Conservation (phyloP, 2,329 filamentous ascomycete genomes). For the Diaporthe longicolla region DNA sequence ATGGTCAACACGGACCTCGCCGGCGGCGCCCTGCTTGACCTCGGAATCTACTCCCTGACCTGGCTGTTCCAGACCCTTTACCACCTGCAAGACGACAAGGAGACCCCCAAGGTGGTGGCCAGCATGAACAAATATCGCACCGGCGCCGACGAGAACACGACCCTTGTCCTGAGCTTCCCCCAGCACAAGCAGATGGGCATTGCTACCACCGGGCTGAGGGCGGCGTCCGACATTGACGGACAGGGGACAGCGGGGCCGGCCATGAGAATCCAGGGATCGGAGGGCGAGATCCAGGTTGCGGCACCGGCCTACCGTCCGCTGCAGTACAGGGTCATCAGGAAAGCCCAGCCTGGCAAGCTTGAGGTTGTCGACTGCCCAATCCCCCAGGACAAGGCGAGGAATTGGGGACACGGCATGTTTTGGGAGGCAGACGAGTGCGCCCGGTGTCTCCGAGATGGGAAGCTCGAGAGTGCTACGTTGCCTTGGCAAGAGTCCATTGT, state of each 20-base stretch:
- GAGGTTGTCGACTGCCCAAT: conserved; percentile 69
- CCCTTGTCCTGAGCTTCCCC: conserved; percentile 83
- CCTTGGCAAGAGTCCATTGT: conserved; percentile 82
- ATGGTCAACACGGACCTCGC: conserved; percentile 88
- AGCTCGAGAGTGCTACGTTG: conserved; percentile 79
- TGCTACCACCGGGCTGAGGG: conserved; percentile 75
- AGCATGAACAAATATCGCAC: conserved; percentile 81
- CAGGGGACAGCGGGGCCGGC: conserved; percentile 73
- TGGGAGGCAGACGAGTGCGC: conserved; percentile 62
- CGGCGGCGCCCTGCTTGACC: conserved; percentile 85
- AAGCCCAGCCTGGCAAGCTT: conserved; percentile 60
- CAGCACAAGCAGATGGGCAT: conserved; percentile 78
- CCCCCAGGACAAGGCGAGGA: conserved; percentile 61
- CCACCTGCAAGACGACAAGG: conserved; percentile 78
- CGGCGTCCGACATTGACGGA: conserved; percentile 73
- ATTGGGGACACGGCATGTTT: conserved; percentile 85
- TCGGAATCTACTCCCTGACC: conserved; percentile 90
- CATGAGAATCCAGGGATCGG: conserved; percentile 84
- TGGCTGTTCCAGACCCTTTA: conserved; percentile 94
- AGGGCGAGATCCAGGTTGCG: conserved; percentile 86
- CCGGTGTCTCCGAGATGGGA: conserved; percentile 76
- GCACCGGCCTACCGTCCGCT: conserved; percentile 79
- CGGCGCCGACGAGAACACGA: conserved; percentile 84
- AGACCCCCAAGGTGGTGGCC: conserved; percentile 76
- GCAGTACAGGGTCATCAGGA: conserved; percentile 74